phyloP scores from a whole-genome alignment of 1,284 basidiomycete genomes.

The Trametes sp. region DNA sequence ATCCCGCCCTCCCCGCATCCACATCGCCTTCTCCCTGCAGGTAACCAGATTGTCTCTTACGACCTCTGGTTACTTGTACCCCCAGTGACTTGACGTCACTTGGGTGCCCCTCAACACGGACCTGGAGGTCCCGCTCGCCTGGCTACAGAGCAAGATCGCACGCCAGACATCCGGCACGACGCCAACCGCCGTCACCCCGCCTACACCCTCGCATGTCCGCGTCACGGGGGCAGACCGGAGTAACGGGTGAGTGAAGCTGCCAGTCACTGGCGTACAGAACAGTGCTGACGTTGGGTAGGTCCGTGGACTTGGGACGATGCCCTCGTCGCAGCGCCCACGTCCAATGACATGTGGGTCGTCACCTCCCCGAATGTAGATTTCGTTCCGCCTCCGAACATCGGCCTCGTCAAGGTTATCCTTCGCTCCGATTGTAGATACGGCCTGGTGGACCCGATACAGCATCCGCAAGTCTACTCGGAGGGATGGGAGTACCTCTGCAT shows the following conservation, averaged over 20 bases:
- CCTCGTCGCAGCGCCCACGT: not conserved
- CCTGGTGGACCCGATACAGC: slow-evolving; percentile 15
- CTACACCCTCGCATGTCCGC: no score
- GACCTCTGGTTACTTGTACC: not conserved
- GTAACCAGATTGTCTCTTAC: not conserved
- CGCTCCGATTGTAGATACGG: slow-evolving; percentile 18
- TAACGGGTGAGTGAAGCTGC: not conserved
- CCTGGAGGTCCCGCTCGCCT: no score
- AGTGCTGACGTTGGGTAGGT: no score
- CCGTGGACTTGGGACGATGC: not conserved
- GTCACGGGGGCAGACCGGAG: not conserved
- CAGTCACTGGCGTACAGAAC: no score
- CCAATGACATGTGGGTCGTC: slow-evolving; percentile 4
- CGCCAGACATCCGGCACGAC: no score
- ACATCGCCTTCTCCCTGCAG: not conserved
- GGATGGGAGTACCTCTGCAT: slow-evolving; percentile 9
- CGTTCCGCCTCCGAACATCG: slow-evolving; percentile 9
- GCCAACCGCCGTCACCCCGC: no score
- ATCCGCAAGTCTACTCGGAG: slow-evolving; percentile 13
- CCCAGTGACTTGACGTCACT: not conserved
- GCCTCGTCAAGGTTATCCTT: slow-evolving; percentile 9
- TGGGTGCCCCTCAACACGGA: not conserved
- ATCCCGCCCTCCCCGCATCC: not conserved
- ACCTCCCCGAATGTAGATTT: slow-evolving; percentile 20
- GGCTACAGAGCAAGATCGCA: no score